Evolutionary conservation across 208 protist species (phyloP).

Genomic region (Zelonia costaricensis): DNA sequence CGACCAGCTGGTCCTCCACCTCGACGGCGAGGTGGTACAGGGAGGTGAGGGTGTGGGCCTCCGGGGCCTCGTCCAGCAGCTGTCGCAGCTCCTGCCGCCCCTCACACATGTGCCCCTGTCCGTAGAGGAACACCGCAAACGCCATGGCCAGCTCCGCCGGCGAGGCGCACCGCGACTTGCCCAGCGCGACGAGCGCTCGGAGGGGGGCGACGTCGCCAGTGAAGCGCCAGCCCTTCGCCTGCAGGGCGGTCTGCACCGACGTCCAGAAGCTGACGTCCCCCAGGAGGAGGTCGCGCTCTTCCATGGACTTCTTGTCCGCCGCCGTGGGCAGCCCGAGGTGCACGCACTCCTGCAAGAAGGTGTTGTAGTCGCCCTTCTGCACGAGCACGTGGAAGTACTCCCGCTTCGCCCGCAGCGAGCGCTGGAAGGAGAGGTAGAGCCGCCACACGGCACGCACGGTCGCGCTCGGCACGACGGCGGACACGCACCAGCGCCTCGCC

Average conservation of each 20-base stretch:
- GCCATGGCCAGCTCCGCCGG: conserved; percentile 45
- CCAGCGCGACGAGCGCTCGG: conserved; percentile 44
- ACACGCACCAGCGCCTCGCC: conserved; percentile 47
- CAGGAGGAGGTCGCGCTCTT: conserved; percentile 29
- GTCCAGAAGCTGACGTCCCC: conserved; percentile 70
- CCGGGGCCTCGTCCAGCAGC: conserved; percentile 50
- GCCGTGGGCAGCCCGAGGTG: conserved; percentile 22
- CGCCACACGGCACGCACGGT: conserved; percentile 65
- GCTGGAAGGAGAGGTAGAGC: conserved; percentile 60
- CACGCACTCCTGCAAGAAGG: conserved; percentile 61
- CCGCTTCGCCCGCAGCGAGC: conserved; percentile 38
- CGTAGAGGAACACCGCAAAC: conserved; percentile 66
- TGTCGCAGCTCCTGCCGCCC: conserved; percentile 43
- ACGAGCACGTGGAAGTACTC: conserved; percentile 71
- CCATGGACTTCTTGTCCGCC: conserved; percentile 1
- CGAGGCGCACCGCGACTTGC: conserved; percentile 50
- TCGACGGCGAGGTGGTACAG: conserved; percentile 58
- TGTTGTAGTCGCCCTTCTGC: conserved; percentile 41
- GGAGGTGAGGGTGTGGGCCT: conserved; percentile 43
- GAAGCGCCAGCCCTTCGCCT: conserved; percentile 48
- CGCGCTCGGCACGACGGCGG: conserved; percentile 39
- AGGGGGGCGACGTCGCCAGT: conserved; percentile 36
- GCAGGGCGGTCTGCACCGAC: conserved; percentile 52
- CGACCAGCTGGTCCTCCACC: conserved; percentile 76
- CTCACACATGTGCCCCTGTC: conserved; percentile 58